Conservation (phyloP, 2,329 filamentous ascomycete genomes). For the Byssothecium circinans region DNA sequence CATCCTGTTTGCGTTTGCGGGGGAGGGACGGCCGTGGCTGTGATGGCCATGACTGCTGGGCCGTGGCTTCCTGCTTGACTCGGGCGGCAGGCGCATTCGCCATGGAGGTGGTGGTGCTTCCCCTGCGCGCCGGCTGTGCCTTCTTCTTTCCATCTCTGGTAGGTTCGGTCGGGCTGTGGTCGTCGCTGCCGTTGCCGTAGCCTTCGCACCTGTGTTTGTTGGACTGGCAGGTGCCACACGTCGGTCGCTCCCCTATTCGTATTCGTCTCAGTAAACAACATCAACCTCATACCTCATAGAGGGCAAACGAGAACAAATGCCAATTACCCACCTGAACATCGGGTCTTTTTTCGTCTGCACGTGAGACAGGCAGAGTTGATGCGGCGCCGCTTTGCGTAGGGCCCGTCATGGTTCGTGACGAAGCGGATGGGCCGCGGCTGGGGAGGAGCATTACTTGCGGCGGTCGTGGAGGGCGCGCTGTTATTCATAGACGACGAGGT, state of each 20-base stretch:
- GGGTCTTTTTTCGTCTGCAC: constrained; percentile 54
- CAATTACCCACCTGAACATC: constrained; percentile 53
- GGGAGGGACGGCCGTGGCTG: no score
- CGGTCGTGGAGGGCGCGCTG: constrained; percentile 27
- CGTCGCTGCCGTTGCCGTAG: constrained; percentile 49
- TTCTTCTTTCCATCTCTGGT: constrained; percentile 25
- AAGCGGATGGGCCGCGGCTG: constrained; percentile 45
- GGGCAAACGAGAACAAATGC: no score
- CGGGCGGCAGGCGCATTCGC: constrained; percentile 11
- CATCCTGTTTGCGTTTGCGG: no score
- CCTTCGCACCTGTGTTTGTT: constrained; percentile 53
- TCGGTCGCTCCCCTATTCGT: constrained; percentile 45
- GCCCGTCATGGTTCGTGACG: constrained; percentile 46
- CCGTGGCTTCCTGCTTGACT: constrained; percentile 23
- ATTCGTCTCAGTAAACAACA: no score
- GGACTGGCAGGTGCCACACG: constrained; percentile 50
- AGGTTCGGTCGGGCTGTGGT: constrained; percentile 18
- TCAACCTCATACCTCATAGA: no score
- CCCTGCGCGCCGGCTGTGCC: constrained; percentile 16
- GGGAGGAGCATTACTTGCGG: constrained; percentile 32
- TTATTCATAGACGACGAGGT: constrained; percentile 37
- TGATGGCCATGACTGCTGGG: no score
- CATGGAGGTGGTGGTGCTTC: constrained; percentile 19
- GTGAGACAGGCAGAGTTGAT: constrained; percentile 51
- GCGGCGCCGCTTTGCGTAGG: constrained; percentile 46